These are phyloP conservation scores for Botrytis galanthina DNA, from an alignment of 2,329 filamentous ascomycete genomes.

Conservation along the genomic window DNA sequence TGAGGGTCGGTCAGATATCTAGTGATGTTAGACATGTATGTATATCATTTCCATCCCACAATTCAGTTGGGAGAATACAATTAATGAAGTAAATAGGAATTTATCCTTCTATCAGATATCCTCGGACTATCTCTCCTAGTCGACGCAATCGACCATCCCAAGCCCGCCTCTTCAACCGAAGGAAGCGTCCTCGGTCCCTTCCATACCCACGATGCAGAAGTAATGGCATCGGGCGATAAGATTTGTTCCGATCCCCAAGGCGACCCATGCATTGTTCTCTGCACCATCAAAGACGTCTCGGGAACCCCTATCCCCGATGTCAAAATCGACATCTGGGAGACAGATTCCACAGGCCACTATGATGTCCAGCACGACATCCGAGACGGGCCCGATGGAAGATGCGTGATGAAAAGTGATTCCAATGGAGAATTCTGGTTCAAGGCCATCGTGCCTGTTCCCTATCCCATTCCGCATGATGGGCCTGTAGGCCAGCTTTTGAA, in stretches of 20 bases:
- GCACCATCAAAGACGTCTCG: constrained; percentile 62
- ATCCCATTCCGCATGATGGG: constrained; percentile 81
- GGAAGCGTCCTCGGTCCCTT: constrained; percentile 80
- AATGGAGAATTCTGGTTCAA: constrained; percentile 82
- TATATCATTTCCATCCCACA: constrained; percentile 19
- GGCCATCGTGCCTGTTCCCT: constrained; percentile 79
- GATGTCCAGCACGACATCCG: constrained; percentile 73
- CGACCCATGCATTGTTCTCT: constrained; percentile 69
- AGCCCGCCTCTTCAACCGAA: constrained; percentile 67
- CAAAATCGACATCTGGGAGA: constrained; percentile 83
- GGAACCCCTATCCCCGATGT: constrained; percentile 63
- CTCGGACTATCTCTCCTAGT: constrained; percentile 77
- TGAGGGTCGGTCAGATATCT: constrained; percentile 69
- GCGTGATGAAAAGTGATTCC: constrained; percentile 65
- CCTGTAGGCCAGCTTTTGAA: constrained; percentile 73
- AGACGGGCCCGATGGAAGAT: constrained; percentile 66
- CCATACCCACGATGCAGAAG: constrained; percentile 74
- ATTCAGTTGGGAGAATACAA: neutral
- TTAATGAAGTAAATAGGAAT: constrained; percentile 52
- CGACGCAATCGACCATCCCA: constrained; percentile 81
- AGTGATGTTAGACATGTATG: constrained; percentile 69
- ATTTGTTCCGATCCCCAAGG: constrained; percentile 71
- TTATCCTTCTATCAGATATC: constrained; percentile 78
- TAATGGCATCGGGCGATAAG: constrained; percentile 52
- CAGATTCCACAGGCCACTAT: constrained; percentile 75